These are phyloP conservation scores for Phytopythium helicoides DNA, from an alignment of 352 stramenopile genomes.

Conservation along the genomic window DNA sequence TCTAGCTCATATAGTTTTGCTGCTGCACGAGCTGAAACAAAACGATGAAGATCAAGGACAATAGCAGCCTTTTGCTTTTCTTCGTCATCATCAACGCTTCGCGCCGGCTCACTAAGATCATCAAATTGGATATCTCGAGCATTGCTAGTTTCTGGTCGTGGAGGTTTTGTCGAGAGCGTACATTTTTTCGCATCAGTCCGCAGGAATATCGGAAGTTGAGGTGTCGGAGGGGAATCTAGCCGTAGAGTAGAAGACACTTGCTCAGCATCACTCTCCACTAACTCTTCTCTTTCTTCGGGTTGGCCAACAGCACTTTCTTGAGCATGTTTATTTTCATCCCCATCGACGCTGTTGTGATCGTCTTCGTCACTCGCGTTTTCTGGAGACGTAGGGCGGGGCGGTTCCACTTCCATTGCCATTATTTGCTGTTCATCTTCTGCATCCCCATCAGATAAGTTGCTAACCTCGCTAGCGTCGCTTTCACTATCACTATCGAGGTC, in stretches of 20 bases:
- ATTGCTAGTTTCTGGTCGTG: too few relatives aligned
- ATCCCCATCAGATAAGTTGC: constrained; percentile 65
- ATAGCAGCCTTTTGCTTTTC: constrained; percentile 8
- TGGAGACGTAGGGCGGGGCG: background rate
- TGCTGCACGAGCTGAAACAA: constrained; percentile 34
- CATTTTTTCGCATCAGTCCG: background rate
- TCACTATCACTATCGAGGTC: constrained; percentile 23
- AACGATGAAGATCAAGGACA: constrained; percentile 26
- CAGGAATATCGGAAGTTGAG: constrained; percentile 1
- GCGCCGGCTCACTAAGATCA: background rate
- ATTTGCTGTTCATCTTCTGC: constrained; percentile 54
- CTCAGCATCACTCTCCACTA: background rate
- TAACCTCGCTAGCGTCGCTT: constrained; percentile 62
- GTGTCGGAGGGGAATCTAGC: background rate
- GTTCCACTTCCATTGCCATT: constrained; percentile 36
- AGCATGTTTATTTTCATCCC: background rate
- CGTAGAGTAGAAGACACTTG: background rate
- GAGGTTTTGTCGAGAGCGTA: too few relatives aligned
- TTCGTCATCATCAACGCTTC: background rate
- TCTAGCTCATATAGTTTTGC: constrained; percentile 38
- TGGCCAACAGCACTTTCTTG: background rate
- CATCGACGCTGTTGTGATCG: background rate
- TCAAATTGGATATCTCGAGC: too few relatives aligned
- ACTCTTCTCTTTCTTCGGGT: background rate
- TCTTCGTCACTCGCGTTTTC: constrained; percentile 10